Evolutionary conservation across 2,329 filamentous ascomycete species (phyloP).

Genomic region (Talaromyces piceae): DNA sequence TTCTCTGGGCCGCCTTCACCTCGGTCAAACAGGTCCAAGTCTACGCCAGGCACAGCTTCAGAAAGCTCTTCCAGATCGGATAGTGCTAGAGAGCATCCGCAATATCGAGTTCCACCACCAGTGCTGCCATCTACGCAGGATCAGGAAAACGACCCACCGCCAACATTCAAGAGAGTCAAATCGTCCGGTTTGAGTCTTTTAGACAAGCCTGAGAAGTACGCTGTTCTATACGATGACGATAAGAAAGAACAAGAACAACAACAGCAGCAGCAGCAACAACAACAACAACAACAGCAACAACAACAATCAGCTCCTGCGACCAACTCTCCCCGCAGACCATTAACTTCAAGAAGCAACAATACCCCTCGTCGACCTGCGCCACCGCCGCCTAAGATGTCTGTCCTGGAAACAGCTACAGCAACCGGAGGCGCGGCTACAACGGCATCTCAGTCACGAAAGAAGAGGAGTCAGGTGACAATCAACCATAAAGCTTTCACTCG

Average conservation of each 20-base stretch:
- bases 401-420: constrained; percentile 83
- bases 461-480: constrained; percentile 74
- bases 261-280: constrained; percentile 30
- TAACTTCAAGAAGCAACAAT: constrained; percentile 52
- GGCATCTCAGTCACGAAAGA: constrained; percentile 64
- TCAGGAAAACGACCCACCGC: constrained; percentile 76
- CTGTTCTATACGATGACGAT: constrained; percentile 43
- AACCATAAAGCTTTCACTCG: constrained; percentile 89
- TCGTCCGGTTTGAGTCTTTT: constrained; percentile 47
- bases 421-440: constrained; percentile 72
- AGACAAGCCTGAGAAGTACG: constrained; percentile 51
- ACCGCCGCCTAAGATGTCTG: constrained; percentile 88
- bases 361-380: constrained; percentile 72
- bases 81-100: constrained; percentile 41
- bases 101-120: constrained; percentile 51
- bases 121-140: constrained; percentile 59
- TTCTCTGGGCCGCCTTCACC: constrained; percentile 31
- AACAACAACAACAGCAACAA: constrained; percentile 30
- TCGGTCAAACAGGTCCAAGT: constrained; percentile 26
- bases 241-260: constrained; percentile 35
- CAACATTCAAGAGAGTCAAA: constrained; percentile 59
- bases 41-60: constrained; percentile 37
- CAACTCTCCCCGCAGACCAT: constrained; percentile 37
- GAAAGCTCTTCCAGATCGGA: constrained; percentile 33
- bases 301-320: constrained; percentile 40